phyloP scores from a whole-genome alignment of 2,329 filamentous ascomycete genomes.

The Fusarium piperis region DNA sequence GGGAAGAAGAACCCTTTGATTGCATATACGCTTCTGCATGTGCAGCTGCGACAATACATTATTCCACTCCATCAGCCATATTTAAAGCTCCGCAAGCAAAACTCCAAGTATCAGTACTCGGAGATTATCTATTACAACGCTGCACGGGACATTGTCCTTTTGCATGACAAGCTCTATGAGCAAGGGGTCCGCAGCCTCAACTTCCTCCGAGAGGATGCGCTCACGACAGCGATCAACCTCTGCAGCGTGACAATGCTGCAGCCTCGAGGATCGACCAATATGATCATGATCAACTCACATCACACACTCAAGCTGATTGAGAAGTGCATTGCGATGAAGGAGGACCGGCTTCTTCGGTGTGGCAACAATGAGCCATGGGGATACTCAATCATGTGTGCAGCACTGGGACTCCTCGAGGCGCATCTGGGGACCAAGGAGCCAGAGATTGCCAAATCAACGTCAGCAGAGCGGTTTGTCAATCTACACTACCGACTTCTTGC shows the following conservation, averaged over 20 bases:
- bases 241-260: constrained; percentile 70
- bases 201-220: constrained; percentile 68
- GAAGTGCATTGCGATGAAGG: constrained; percentile 69
- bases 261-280: constrained; percentile 66
- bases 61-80: constrained; percentile 70
- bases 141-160: constrained; percentile 68
- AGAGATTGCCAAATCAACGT: constrained; percentile 66
- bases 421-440: constrained; percentile 67
- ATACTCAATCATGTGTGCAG: constrained; percentile 71
- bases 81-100: constrained; percentile 66
- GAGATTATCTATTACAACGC: constrained; percentile 72
- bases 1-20: constrained; percentile 64
- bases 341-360: constrained; percentile 68
- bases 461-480: constrained; percentile 67
- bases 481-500: constrained; percentile 67
- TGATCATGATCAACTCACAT: constrained; percentile 70
- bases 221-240: constrained; percentile 69
- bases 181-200: constrained; percentile 68
- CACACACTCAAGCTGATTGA: constrained; percentile 70
- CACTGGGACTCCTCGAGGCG: constrained; percentile 66
- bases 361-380: constrained; percentile 73
- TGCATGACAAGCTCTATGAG: constrained; percentile 68
- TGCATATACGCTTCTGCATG: constrained; percentile 68
- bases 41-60: constrained; percentile 70
- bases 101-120: constrained; percentile 70